These are phyloP conservation scores for Annulohypoxylon nitens DNA, from an alignment of 495 filamentous ascomycete genomes.

Conservation along the genomic window DNA sequence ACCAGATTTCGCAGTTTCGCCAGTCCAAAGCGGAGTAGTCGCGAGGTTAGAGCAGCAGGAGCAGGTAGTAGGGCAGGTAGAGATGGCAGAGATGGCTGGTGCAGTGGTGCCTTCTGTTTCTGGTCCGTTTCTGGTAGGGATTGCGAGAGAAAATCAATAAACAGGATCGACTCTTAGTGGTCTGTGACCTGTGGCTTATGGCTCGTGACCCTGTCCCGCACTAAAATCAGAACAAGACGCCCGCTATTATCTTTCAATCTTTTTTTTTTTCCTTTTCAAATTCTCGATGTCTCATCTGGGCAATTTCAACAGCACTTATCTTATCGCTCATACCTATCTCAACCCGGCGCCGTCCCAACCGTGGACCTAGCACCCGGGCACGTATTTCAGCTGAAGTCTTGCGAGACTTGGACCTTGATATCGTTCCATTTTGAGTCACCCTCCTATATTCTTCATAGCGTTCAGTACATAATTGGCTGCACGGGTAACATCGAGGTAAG, in stretches of 20 bases:
- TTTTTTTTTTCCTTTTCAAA: background rate
- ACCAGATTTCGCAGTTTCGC: background rate
- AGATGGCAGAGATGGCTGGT: constrained; percentile 17
- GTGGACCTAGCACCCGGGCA: background rate
- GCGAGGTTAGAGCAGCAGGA: background rate
- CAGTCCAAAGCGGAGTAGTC: constrained; percentile 45
- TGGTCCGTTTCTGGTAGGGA: constrained; percentile 13
- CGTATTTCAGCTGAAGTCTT: constrained; percentile 4
- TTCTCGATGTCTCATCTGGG: constrained; percentile 1
- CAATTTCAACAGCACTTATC: constrained; percentile 28
- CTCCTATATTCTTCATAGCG: background rate
- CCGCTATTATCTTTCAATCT: constrained; percentile 1
- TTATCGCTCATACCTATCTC: constrained; percentile 19
- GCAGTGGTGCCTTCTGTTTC: background rate
- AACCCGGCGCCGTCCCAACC: no score
- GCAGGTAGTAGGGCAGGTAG: no score
- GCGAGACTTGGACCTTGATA: constrained; percentile 6
- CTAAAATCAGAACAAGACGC: constrained; percentile 8
- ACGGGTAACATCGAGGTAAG: constrained; percentile 3
- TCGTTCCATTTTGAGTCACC: constrained; percentile 11
- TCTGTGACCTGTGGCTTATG: constrained; percentile 7
- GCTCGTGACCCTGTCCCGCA: constrained; percentile 37
- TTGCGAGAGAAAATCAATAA: constrained; percentile 27
- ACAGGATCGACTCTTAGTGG: constrained; percentile 25
- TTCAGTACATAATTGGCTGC: constrained; percentile 5